Base-by-base conservation (phyloP, 2,329 filamentous ascomycete species). In the Scolecobasidium constrictum region DNA sequence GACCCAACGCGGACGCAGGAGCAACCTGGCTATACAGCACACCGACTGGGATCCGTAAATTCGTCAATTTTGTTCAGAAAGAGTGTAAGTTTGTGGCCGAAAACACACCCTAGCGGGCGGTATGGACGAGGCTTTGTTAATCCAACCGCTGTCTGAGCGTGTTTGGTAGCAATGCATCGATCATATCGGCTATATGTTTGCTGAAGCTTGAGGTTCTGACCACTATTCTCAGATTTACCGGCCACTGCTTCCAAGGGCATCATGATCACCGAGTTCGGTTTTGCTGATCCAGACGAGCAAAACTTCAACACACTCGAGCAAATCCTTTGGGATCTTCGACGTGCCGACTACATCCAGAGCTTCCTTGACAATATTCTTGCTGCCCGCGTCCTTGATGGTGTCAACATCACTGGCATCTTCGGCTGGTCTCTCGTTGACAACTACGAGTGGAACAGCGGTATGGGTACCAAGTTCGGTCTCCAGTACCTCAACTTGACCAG, bases 401-500 rank as follows among this genome's bases (percentile, higher is more conserved):
- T 66, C 1, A 65, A 65, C 45, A 62, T 66, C 23, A 64, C 61
- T 13, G 63, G 63, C 3, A 63, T 63, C 1, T 64, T 59, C 51
- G 59, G 57, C 0, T 66, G 63, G 63, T 55, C 60, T 3, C 58
- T 65, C 38, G 50, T 17, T 39, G 63, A 66, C 40, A 66, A 66
- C 40, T 65, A 63, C 33, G 63, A 66, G 49, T 66, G 63, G 63
- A 43, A 48, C 4, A 46, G 55, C 17, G 66, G 66, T 2, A 55
- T 51, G 1, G 48, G 48, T 16, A 58, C 59, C 4, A 48, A 61
- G 42, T 66, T 66, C 45, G 64, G 64, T 7, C 37, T 67, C 49
- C 63, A 67, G 53, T 64, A 66, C 22, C n/a, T 66, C 5, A 62
- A 66, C 43, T 65, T 65, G 38, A 60, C 56, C 18, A 58, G 54